Base-by-base conservation (phyloP, 495 filamentous ascomycete species). In the Lentithecium fluviatile region DNA sequence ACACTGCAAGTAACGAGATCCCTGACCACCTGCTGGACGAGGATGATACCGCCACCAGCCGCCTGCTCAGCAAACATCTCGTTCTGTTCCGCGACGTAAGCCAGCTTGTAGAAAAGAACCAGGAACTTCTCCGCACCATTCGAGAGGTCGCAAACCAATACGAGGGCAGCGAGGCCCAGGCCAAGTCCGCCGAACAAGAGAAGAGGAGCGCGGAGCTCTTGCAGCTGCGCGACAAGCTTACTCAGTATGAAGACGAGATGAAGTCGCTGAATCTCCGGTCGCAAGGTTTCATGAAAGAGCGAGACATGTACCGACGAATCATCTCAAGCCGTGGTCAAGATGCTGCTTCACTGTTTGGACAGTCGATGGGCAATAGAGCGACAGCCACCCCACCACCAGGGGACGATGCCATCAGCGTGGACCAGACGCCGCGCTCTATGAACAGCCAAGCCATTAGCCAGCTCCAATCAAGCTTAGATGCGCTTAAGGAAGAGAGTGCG, bases 271-370 rank as follows among this genome's bases (percentile, higher is more conserved):
- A 86, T 3, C 83, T 88, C 6, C 86, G 89, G 61, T 88, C 89
- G 29, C 87, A 96, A 77, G 95, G 90, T 73, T 95, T 95, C 65
- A 88, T 93, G 48, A 89, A 89, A 69, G 94, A 99, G 75, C 84
- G 94, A 34, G 92, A 99, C 67, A 97, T 96, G 82, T 97, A 96
- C 85, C 84, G 91, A 26, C 89, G 90, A 40, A 94, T 97, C 84
- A 82, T 96, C 13, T 85, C 90, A 58, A 82, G 87, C 57, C 80
- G 84, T 58, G 86, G 85, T 10, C 87, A 90, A 64, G 88, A 94
- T 67, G 74, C 81, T 48, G 76, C 78, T 20, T 85, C 82, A 23
- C 77, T 81, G 2, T 83, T 94, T 60, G 88, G 84, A 17, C 82
- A 85, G 40, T 88, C 87, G 26, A 74, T 83, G 17, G 55, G 70